Conservation (phyloP, 2,329 filamentous ascomycete species). For the Fusarium multiceps region DNA sequence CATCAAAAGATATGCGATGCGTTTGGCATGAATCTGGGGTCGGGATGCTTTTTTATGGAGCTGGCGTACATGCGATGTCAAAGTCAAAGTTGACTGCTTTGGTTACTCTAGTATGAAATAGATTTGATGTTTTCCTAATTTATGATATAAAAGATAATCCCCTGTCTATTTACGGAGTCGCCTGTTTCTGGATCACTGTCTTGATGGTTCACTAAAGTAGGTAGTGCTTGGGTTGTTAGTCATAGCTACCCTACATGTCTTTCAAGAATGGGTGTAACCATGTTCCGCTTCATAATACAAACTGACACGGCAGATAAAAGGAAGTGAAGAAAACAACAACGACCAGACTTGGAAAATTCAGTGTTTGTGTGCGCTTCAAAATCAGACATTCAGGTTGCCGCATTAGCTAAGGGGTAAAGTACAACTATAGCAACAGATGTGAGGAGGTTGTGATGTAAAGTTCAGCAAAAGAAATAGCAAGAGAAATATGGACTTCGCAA, state of each 20-base stretch:
- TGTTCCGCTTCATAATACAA: not conserved
- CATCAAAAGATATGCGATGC: slow-evolving; percentile 2
- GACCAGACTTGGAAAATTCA: fast-evolving
- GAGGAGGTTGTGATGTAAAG: not conserved
- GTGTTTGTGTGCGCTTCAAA: not conserved
- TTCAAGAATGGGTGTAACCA: not conserved
- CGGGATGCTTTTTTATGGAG: slow-evolving; percentile 43
- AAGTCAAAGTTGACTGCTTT: slow-evolving; percentile 47
- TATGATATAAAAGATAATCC: slow-evolving; percentile 19
- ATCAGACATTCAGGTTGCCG: not conserved
- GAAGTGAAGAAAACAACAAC: not conserved
- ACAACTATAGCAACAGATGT: not conserved
- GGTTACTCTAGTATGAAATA: slow-evolving; percentile 51
- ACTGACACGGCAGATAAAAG: not conserved
- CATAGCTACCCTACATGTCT: not conserved
- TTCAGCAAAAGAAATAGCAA: not conserved
- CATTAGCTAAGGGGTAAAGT: not conserved
- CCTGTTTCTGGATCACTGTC: too few species aligned
- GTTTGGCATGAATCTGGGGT: slow-evolving; percentile 40
- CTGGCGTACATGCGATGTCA: slow-evolving; percentile 49
- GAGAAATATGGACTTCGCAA: not conserved
- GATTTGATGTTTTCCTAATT: slow-evolving; percentile 41
- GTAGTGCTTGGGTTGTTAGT: not conserved
- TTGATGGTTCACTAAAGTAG: too few species aligned
- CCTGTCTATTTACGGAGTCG: not conserved